Percentiles rank a stretch among this genome's conserved stretches.
These are phyloP conservation scores for Cucumis hystrix DNA, from an alignment of 306 rosid genomes.

Conservation along the genomic window DNA sequence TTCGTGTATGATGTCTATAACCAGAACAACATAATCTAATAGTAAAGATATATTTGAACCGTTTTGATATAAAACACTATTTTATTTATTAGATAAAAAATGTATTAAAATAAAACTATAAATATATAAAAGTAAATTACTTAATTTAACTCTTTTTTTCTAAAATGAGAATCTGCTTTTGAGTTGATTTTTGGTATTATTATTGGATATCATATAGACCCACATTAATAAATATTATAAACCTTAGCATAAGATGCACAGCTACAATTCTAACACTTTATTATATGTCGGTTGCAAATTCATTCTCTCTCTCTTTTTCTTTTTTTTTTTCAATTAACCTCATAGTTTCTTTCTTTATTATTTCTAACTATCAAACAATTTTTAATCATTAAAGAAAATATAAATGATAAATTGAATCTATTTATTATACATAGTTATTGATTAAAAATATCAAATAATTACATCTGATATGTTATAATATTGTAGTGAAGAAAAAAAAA, in stretches of 20 bases:
- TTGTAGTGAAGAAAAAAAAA: background rate
- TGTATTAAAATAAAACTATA: too few relatives aligned
- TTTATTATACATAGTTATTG: too few relatives aligned
- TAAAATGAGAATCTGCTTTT: background rate
- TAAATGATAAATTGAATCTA: too few relatives aligned
- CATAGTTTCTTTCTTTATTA: background rate
- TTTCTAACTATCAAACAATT: background rate
- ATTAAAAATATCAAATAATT: too few relatives aligned
- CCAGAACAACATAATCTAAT: too few relatives aligned
- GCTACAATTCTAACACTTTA: background rate
- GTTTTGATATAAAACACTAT: too few relatives aligned
- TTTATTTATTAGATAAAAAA: too few relatives aligned
- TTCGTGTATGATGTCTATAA: too few relatives aligned
- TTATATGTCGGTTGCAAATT: background rate
- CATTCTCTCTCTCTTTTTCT: background rate
- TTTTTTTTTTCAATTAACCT: background rate
- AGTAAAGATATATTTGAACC: too few relatives aligned
- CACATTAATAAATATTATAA: background rate
- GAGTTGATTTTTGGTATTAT: background rate
- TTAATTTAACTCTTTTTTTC: too few relatives aligned
- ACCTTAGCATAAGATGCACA: background rate
- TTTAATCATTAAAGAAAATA: background rate
- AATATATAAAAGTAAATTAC: too few relatives aligned
- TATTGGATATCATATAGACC: background rate
- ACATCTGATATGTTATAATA: too few relatives aligned